Evolutionary conservation across 805 yeast species (phyloP).

Genomic region (Yarrowia keelungensis): DNA sequence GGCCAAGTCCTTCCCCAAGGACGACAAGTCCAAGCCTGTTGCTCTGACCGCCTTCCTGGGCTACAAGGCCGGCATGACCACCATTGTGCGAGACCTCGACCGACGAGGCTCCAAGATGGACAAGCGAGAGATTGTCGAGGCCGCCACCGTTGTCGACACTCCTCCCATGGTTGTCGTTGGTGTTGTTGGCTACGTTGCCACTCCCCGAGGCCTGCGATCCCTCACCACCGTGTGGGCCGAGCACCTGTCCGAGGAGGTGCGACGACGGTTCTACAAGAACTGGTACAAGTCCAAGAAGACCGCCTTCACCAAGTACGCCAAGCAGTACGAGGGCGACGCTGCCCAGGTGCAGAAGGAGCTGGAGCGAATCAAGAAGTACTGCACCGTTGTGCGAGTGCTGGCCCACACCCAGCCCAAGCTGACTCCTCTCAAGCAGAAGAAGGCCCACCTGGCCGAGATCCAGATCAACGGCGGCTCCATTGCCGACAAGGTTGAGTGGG

Average conservation of each 20-base stretch:
- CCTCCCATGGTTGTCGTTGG: conserved; percentile 99
- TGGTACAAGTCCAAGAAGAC: conserved; percentile 99
- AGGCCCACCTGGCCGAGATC: conserved; percentile 99
- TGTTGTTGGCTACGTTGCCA: conserved; percentile 99
- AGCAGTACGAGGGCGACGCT: conserved; percentile 93
- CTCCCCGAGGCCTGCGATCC: conserved; percentile 99
- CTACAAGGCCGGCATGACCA: conserved; percentile 99
- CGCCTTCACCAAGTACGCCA: conserved; percentile 99
- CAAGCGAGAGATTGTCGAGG: conserved; percentile 99
- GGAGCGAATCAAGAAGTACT: conserved; percentile 98
- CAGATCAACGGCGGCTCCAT: conserved; percentile 99
- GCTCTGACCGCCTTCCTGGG: conserved; percentile 99
- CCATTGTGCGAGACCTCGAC: conserved; percentile 99
- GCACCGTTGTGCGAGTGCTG: conserved; percentile 97
- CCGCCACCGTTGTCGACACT: conserved; percentile 98
- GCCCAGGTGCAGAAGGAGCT: conserved; percentile 91
- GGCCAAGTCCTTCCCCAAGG: conserved; percentile 99
- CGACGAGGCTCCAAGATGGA: conserved; percentile 99
- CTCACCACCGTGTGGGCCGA: conserved; percentile 99
- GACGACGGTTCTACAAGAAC: conserved; percentile 99
- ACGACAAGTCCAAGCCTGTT: conserved; percentile 96
- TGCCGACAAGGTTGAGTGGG: conserved; percentile 98
- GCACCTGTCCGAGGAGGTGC: conserved; percentile 98
- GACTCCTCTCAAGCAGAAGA: conserved; percentile 99
- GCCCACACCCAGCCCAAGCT: conserved; percentile 99